phyloP scores from a whole-genome alignment of 1,284 basidiomycete species.

The Sporisorium iseilematis-ciliati region DNA sequence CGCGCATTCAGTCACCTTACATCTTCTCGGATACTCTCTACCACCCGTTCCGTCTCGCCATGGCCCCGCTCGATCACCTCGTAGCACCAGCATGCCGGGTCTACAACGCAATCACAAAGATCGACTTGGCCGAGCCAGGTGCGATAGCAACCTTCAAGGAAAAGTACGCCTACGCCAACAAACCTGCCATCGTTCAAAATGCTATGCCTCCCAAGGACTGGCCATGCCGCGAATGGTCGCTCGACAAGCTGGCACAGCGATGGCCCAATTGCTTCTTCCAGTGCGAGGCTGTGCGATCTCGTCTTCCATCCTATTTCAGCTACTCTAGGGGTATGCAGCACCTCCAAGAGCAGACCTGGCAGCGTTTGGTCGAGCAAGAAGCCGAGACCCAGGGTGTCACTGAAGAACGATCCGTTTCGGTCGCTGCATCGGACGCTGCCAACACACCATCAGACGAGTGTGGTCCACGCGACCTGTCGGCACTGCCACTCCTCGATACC shows the following conservation, averaged over 20 bases:
- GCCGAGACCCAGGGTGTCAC: background rate
- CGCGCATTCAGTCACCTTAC: constrained; percentile 44
- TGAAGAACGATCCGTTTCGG: constrained; percentile 1
- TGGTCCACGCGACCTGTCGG: constrained; percentile 33
- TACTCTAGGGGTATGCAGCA: constrained; percentile 58
- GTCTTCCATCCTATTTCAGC: constrained; percentile 50
- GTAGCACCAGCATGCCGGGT: constrained; percentile 41
- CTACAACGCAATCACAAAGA: constrained; percentile 46
- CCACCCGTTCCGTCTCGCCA: constrained; percentile 59
- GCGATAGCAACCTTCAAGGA: constrained; percentile 34
- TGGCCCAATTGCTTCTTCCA: constrained; percentile 59
- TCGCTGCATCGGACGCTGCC: constrained; percentile 4
- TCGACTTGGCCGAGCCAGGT: constrained; percentile 40
- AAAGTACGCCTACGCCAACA: constrained; percentile 40
- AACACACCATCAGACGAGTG: constrained; percentile 22
- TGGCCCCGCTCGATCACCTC: constrained; percentile 50
- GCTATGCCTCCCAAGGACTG: constrained; percentile 55
- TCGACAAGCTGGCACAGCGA: constrained; percentile 46
- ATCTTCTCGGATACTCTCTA: constrained; percentile 63
- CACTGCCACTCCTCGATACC: constrained; percentile 21
- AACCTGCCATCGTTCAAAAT: constrained; percentile 58
- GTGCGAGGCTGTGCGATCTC: constrained; percentile 60
- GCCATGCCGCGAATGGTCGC: constrained; percentile 57
- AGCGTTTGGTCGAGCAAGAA: constrained; percentile 30
- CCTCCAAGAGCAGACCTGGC: constrained; percentile 44